These are phyloP conservation scores for Stachybotrys chlorohalonatus DNA, from an alignment of 2,329 filamentous ascomycete genomes.

Conservation along the genomic window DNA sequence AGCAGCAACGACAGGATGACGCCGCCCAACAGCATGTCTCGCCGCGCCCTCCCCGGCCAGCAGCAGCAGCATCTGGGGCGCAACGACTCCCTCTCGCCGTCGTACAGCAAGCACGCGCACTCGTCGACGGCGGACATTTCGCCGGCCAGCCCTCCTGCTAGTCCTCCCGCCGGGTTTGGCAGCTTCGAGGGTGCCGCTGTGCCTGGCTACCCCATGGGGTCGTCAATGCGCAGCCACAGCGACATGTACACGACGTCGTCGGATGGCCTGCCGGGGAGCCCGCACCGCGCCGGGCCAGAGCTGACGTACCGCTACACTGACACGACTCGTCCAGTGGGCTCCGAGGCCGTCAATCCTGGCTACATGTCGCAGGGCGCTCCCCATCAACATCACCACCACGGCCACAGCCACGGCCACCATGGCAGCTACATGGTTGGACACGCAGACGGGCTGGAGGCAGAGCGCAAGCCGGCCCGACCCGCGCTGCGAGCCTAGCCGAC, in stretches of 20 bases:
- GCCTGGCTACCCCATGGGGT: not conserved
- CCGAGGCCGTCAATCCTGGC: not conserved
- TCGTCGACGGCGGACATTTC: not conserved
- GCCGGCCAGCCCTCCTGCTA: constrained; percentile 3
- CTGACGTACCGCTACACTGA: constrained; percentile 22
- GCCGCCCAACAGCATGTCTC: not conserved
- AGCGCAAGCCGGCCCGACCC: not conserved
- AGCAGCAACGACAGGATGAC: not conserved
- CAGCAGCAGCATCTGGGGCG: constrained; percentile 11
- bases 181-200: constrained; percentile 4
- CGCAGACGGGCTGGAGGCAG: not conserved
- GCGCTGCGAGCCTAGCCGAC: not conserved
- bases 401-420: not conserved
- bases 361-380: not conserved
- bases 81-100: constrained; percentile 14
- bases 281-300: constrained; percentile 8
- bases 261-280: not conserved
- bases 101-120: constrained; percentile 9
- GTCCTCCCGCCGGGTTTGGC: constrained; percentile 3
- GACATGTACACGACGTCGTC: constrained; percentile 8
- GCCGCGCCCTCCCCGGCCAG: not conserved
- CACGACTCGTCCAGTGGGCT: constrained; percentile 8
- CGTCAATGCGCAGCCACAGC: not conserved
- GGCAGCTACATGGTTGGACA: not conserved
- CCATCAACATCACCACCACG: not conserved